These are phyloP conservation scores for Hypoxylon sp. DNA, from an alignment of 2,329 filamentous ascomycete species.

Conservation along the genomic window DNA sequence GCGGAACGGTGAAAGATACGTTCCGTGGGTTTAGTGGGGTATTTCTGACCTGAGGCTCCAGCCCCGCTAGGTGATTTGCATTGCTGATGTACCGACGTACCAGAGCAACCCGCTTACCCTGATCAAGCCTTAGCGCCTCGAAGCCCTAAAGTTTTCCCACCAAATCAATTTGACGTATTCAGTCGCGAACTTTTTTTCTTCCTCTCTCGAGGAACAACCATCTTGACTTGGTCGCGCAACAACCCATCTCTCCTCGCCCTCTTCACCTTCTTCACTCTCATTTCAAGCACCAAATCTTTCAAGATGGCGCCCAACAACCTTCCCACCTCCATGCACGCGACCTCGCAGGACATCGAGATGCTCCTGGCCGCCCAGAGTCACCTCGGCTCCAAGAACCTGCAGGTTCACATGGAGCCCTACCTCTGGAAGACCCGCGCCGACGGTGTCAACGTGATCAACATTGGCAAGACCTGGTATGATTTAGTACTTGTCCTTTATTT, in stretches of 20 bases:
- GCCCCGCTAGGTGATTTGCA: constrained; percentile 7
- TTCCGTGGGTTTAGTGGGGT: background rate
- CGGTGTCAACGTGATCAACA: constrained; percentile 98
- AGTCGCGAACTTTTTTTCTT: constrained; percentile 57
- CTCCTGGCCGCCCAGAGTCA: constrained; percentile 96
- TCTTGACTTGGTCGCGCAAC: constrained; percentile 42
- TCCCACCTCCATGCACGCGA: constrained; percentile 95
- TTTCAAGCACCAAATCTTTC: constrained; percentile 51
- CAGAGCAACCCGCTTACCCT: constrained; percentile 1
- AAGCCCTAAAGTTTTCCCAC: constrained; percentile 36
- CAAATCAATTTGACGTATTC: constrained; percentile 31
- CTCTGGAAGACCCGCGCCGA: constrained; percentile 99
- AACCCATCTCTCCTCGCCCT: constrained; percentile 40
- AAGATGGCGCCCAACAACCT: constrained; percentile 97
- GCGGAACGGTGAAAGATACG: constrained; percentile 9
- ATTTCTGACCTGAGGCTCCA: background rate
- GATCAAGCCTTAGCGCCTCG: constrained; percentile 23
- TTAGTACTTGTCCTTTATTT: background rate
- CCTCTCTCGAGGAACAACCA: constrained; percentile 35
- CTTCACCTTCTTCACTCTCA: constrained; percentile 32
- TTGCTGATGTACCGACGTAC: background rate
- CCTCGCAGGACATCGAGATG: constrained; percentile 98
- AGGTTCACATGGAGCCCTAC: constrained; percentile 99
- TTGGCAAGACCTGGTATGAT: constrained; percentile 98
- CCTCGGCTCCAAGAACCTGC: constrained; percentile 98